A percentile compares a stretch with the other conserved stretches of the same genome.
Conservation (phyloP, 2,329 filamentous ascomycete species). For the Cercospora janseana region DNA sequence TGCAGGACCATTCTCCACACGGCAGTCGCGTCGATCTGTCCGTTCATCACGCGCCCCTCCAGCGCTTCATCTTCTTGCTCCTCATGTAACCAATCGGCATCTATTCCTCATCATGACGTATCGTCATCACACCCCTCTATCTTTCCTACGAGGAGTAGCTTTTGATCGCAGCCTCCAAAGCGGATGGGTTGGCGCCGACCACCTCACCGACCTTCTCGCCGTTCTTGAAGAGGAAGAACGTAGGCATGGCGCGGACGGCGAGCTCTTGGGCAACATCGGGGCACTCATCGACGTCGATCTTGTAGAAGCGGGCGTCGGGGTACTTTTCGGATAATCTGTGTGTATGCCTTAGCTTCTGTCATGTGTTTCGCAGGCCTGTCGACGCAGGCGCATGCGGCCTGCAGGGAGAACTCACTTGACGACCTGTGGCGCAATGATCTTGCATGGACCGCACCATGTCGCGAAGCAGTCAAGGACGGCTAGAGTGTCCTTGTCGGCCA, state of each 20-base stretch:
- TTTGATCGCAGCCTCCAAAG: constrained; percentile 57
- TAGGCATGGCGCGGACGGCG: constrained; percentile 86
- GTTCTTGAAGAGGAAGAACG: constrained; percentile 80
- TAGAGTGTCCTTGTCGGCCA: constrained; percentile 55
- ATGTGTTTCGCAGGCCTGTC: background rate
- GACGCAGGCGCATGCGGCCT: constrained; percentile 10
- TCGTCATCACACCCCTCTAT: background rate
- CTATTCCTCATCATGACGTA: constrained; percentile 5
- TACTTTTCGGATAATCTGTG: constrained; percentile 59
- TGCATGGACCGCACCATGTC: constrained; percentile 93
- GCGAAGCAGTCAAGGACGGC: constrained; percentile 86
- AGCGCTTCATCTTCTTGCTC: background rate
- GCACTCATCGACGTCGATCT: constrained; percentile 86
- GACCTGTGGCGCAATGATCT: constrained; percentile 76
- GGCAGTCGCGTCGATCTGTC: background rate
- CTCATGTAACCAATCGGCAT: background rate
- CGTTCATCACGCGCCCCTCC: background rate
- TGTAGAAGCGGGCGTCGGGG: constrained; percentile 70
- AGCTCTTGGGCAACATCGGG: constrained; percentile 73
- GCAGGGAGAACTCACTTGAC: constrained; percentile 43
- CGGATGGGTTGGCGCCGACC: constrained; percentile 75
- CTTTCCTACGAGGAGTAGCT: constrained; percentile 12
- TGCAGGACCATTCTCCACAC: no score
- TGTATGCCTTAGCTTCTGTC: no score
- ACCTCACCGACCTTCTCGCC: constrained; percentile 71